Evolutionary conservation across 164 flowering plant genomes (phyloP).

Genomic region (Houttuynia cordata): DNA sequence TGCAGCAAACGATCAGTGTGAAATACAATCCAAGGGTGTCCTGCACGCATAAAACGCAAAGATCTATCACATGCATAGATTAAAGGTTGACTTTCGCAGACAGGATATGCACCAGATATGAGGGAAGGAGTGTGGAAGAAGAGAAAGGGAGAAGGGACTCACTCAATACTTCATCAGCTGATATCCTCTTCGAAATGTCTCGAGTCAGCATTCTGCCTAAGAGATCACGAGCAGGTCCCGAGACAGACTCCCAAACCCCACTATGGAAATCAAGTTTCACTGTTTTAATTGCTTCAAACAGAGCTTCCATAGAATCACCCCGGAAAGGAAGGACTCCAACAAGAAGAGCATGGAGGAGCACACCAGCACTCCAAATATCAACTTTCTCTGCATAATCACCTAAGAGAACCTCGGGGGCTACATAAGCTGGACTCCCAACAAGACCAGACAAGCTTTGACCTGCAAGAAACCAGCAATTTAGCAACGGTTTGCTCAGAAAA

Average conservation of each 20-base stretch:
- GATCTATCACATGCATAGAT: too few relatives aligned
- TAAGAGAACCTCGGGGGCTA: conserved; percentile 84
- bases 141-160: conserved; percentile 14
- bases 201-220: conserved; percentile 71
- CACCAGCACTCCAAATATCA: conserved; percentile 97
- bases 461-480: conserved; percentile 14
- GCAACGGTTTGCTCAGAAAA: neutral
- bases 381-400: conserved; percentile 88
- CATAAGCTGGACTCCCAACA: conserved; percentile 96
- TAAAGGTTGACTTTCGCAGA: too few relatives aligned
- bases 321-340: conserved; percentile 74
- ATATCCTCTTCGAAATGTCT: conserved; percentile 63
- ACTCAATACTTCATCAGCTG: conserved; percentile 89
- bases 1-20: conserved; percentile 58
- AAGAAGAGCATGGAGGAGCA: conserved; percentile 80
- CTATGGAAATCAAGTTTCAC: conserved; percentile 55
- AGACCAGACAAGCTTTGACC: conserved; percentile 84
- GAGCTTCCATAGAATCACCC: conserved; percentile 66
- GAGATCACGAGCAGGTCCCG: conserved; percentile 82
- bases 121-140: neutral
- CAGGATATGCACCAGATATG: too few relatives aligned
- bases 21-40: conserved; percentile 83
- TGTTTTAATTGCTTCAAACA: conserved; percentile 84
- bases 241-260: conserved; percentile 71
- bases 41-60: conserved; percentile 39